Evolutionary conservation across 352 stramenopile genomes (phyloP).

Genomic region (Pythium folliculosum): DNA sequence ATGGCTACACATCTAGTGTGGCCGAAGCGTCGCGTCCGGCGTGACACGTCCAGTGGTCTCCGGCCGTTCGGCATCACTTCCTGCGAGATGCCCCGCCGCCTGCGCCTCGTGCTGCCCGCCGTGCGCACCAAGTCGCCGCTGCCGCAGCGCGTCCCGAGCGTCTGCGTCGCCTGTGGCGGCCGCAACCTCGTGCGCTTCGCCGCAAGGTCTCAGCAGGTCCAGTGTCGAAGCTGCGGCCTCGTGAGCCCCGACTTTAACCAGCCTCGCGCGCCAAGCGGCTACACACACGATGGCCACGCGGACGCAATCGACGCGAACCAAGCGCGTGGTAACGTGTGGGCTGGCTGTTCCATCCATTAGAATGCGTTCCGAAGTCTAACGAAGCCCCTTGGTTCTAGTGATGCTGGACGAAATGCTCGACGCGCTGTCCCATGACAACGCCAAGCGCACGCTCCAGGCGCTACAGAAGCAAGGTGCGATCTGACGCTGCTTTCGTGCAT

Average conservation of each 20-base stretch:
- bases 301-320: conserved; percentile 33
- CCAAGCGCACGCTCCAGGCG: conserved; percentile 41
- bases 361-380: not conserved
- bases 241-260: conserved; percentile 51
- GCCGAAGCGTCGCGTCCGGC: not conserved
- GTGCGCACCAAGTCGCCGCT: conserved; percentile 6
- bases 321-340: conserved; percentile 10
- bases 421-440: conserved; percentile 42
- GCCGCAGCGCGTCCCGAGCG: conserved; percentile 34
- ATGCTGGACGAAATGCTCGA: conserved; percentile 56
- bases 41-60: not conserved
- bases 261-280: conserved; percentile 26
- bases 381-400: conserved; percentile 18
- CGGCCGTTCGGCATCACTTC: no score
- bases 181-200: conserved; percentile 33
- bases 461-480: conserved; percentile 38
- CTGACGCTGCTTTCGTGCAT: not conserved
- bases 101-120: conserved; percentile 1
- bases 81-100: conserved; percentile 8
- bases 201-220: conserved; percentile 25
- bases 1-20: not conserved
- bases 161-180: conserved; percentile 56
- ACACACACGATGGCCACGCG: conserved; percentile 24
- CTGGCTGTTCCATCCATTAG: not conserved
- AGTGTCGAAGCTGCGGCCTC: conserved; percentile 54